These are phyloP conservation scores for Trichosporon faecale DNA, from an alignment of 1,284 basidiomycete genomes.

Conservation along the genomic window DNA sequence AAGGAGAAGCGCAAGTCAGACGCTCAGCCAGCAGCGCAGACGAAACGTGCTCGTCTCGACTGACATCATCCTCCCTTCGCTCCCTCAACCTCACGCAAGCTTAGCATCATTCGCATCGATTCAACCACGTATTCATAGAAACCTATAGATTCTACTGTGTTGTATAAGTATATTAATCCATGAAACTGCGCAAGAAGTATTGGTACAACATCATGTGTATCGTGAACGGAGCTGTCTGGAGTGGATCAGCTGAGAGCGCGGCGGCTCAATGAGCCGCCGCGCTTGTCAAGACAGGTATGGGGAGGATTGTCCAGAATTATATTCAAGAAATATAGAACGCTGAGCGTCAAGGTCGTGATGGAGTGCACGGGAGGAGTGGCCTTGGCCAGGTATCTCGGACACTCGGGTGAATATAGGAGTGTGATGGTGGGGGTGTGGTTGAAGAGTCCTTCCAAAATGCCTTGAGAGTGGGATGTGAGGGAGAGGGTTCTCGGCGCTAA, in stretches of 20 bases:
- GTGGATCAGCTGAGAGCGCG: background rate
- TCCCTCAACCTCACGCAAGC: background rate
- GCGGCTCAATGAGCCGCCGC: background rate
- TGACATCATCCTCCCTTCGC: background rate
- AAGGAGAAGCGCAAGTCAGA: conserved; percentile 21
- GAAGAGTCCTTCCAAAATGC: background rate
- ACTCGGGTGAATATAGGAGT: background rate
- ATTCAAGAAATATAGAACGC: background rate
- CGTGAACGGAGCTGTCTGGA: background rate
- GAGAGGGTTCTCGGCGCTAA: background rate
- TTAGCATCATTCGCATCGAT: background rate
- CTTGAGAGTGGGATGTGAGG: background rate
- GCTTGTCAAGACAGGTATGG: background rate
- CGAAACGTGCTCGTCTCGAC: background rate
- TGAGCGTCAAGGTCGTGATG: background rate
- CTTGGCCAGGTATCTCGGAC: background rate
- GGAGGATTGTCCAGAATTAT: background rate
- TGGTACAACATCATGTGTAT: background rate
- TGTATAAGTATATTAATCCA: conserved; percentile 1
- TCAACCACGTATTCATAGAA: background rate
- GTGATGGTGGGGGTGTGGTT: background rate
- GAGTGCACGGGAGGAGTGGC: background rate
- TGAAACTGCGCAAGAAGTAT: background rate
- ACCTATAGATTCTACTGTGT: background rate
- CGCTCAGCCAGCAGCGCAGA: background rate